phyloP scores from a whole-genome alignment of 1,284 basidiomycete species.

The Wallemia hederae region DNA sequence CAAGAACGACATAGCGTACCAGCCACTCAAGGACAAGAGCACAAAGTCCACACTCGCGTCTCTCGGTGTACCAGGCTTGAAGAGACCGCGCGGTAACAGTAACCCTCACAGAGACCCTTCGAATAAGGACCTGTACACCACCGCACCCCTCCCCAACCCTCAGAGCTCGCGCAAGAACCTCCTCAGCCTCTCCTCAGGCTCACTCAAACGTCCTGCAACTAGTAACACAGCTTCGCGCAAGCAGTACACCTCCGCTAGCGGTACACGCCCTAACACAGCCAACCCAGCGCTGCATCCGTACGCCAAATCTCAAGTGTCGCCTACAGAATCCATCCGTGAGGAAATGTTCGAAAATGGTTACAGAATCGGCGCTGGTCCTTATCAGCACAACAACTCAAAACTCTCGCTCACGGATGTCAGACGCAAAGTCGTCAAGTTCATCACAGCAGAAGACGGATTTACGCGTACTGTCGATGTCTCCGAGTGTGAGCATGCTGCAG shows the following conservation, averaged over 20 bases:
- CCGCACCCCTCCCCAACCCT: not conserved
- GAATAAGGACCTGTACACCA: not conserved
- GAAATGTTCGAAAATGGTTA: conserved; percentile 13
- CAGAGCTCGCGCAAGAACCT: not conserved
- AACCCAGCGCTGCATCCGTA: not conserved
- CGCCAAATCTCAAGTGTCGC: not conserved
- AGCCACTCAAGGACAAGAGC: not conserved
- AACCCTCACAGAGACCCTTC: not conserved
- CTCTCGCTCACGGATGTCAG: conserved; percentile 45
- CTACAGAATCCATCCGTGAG: not conserved
- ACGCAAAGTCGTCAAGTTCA: conserved; percentile 56
- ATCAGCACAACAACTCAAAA: conserved; percentile 12
- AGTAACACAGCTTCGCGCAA: not conserved
- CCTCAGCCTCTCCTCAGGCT: not conserved
- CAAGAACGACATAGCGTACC: not conserved
- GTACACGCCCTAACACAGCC: not conserved
- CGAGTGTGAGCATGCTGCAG: conserved; percentile 43
- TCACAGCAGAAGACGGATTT: conserved; percentile 41
- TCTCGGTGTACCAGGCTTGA: not conserved
- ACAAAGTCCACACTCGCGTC: not conserved
- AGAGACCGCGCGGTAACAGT: not conserved
- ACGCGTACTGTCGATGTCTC: conserved; percentile 48
- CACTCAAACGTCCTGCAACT: not conserved
- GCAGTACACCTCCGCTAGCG: not conserved
- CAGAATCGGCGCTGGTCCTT: conserved; percentile 27